These are phyloP conservation scores for Melaleuca alternifolia DNA, from an alignment of 345 rosid species.

Conservation along the genomic window DNA sequence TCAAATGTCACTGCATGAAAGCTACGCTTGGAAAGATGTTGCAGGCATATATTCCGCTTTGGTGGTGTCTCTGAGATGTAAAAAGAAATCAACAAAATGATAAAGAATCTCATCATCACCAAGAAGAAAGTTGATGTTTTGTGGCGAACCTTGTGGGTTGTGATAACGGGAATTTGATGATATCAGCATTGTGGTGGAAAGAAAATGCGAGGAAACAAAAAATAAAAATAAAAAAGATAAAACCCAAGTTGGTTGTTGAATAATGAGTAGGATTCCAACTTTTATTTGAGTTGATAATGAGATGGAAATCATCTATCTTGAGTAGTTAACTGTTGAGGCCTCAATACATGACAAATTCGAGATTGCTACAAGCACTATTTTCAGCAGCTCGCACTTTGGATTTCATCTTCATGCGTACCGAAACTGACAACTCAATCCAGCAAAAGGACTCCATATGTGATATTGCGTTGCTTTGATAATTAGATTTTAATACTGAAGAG, in stretches of 20 bases:
- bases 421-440: neutral
- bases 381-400: neutral
- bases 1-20: slow-evolving; percentile 13
- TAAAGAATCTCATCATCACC: slow-evolving; percentile 58
- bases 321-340: neutral
- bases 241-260: slow-evolving; percentile 27
- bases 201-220: neutral
- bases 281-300: slow-evolving; percentile 38
- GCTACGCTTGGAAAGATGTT: neutral
- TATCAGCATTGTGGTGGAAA: neutral
- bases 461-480: neutral
- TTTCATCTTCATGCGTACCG: neutral
- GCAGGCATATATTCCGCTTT: slow-evolving; percentile 42
- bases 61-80: slow-evolving; percentile 35
- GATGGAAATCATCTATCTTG: slow-evolving; percentile 28
- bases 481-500: neutral
- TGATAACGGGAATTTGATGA: slow-evolving; percentile 24
- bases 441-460: neutral
- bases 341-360: neutral
- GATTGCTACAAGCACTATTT: neutral
- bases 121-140: slow-evolving; percentile 42
- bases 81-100: slow-evolving; percentile 8
- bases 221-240: neutral
- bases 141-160: slow-evolving; percentile 74
- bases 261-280: slow-evolving; percentile 64